phyloP scores from a whole-genome alignment of 1,139 yeast species.

The Saccharomyces hybrid region DNA sequence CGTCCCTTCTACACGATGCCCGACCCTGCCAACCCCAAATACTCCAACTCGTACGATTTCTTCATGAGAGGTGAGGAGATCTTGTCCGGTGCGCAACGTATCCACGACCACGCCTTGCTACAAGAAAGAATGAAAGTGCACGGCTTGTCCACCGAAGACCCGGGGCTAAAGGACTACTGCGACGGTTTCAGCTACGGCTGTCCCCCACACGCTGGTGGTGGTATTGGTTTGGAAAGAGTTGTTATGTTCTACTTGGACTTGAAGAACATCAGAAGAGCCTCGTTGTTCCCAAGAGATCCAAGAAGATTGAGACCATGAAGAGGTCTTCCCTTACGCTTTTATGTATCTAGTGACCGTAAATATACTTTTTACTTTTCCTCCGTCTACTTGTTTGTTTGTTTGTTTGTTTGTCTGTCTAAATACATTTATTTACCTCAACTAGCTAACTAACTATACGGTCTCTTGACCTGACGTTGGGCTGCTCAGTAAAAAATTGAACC shows the following conservation, averaged over 20 bases:
- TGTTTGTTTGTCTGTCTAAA: not conserved
- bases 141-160: slow-evolving; percentile 70
- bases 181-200: slow-evolving; percentile 92
- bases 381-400: not conserved
- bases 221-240: slow-evolving; percentile 97
- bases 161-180: slow-evolving; percentile 83
- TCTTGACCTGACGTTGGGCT: too few relatives aligned
- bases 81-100: slow-evolving; percentile 97
- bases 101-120: slow-evolving; percentile 83
- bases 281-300: slow-evolving; percentile 98
- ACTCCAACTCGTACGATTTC: slow-evolving; percentile 94
- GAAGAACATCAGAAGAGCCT: slow-evolving; percentile 95
- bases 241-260: slow-evolving; percentile 95
- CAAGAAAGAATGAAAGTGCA: slow-evolving; percentile 74
- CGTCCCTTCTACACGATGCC: slow-evolving; percentile 99
- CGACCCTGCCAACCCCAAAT: slow-evolving; percentile 80
- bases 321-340: not conserved
- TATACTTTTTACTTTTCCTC: not conserved
- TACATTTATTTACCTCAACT: not conserved
- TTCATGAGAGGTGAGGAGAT: slow-evolving; percentile 99
- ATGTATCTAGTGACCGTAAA: not conserved
- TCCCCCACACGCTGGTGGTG: slow-evolving; percentile 99
- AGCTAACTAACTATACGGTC: too few relatives aligned
- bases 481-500: too few relatives aligned
- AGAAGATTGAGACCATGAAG: slow-evolving; percentile 75